Percentiles rank a stretch among this genome's conserved stretches.
phyloP scores from a whole-genome alignment of 805 yeast species.

The Starmera dryadoides region DNA sequence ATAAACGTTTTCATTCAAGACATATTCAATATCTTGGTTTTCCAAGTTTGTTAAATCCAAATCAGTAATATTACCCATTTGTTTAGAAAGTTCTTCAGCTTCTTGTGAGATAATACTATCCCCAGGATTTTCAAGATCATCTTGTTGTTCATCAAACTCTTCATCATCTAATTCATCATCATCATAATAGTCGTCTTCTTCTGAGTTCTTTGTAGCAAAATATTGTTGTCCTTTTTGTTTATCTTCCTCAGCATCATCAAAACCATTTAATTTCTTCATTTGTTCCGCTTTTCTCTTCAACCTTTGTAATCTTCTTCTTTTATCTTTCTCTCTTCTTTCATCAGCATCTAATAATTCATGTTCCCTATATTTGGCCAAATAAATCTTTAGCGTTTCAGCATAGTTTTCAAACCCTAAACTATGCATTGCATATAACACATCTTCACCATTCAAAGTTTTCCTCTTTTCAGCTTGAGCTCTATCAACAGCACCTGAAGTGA shows the following conservation, averaged over 20 bases:
- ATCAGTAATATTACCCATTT: neutral
- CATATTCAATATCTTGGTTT: neutral
- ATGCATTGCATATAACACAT: slow-evolving; percentile 60
- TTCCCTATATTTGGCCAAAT: slow-evolving; percentile 68
- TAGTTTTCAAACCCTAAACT: slow-evolving; percentile 78
- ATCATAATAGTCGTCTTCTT: slow-evolving; percentile 1
- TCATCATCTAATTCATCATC: neutral
- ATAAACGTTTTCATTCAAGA: neutral
- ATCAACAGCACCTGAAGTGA: slow-evolving; percentile 76
- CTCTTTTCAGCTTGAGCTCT: slow-evolving; percentile 67
- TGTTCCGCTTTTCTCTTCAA: slow-evolving; percentile 14
- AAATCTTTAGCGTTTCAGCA: slow-evolving; percentile 71
- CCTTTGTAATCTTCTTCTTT: slow-evolving; percentile 11
- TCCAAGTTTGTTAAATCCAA: neutral
- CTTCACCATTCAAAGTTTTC: slow-evolving; percentile 77
- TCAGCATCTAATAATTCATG: slow-evolving; percentile 19
- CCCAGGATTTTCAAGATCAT: neutral
- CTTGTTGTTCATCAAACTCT: slow-evolving; percentile 3
- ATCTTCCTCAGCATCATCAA: neutral
- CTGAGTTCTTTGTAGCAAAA: no score
- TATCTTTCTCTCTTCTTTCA: slow-evolving; percentile 17
- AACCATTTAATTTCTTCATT: neutral
- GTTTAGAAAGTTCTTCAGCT: neutral
- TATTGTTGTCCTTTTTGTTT: neutral
- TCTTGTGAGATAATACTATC: no score